Evolutionary conservation across 179 eudicot genomes (phyloP).

Genomic region (Sideroxylon spinosum): DNA sequence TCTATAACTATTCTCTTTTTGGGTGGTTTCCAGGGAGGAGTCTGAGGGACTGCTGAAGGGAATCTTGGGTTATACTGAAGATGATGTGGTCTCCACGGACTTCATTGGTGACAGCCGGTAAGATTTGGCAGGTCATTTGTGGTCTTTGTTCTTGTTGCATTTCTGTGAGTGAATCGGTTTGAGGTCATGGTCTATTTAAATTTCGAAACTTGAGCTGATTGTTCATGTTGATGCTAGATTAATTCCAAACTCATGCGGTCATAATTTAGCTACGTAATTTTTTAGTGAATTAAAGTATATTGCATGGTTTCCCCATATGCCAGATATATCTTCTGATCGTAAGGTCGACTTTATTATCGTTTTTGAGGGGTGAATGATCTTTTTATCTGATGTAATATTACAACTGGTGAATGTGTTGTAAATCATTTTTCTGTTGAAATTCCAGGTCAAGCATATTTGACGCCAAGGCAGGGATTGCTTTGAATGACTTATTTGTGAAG

Average conservation of each 20-base stretch:
- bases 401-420: too few species aligned
- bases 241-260: neutral
- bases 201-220: too few species aligned
- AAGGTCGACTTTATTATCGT: neutral
- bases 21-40: constrained; percentile 33
- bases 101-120: constrained; percentile 70
- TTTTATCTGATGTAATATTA: neutral
- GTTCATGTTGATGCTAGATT: too few species aligned
- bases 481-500: constrained; percentile 53
- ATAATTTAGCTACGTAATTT: too few species aligned
- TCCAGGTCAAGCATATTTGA: constrained; percentile 34
- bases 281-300: neutral
- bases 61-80: constrained; percentile 66
- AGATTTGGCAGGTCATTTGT: neutral
- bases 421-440: neutral
- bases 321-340: neutral
- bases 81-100: constrained; percentile 70
- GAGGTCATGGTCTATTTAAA: too few species aligned
- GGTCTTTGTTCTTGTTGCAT: neutral
- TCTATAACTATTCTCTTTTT: neutral
- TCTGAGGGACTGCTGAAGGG: constrained; percentile 72
- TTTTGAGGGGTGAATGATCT: too few species aligned
- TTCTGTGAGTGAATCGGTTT: too few species aligned
- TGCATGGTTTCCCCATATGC: neutral
- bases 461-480: constrained; percentile 64